These are phyloP conservation scores for Beauveria rudraprayagi DNA, from an alignment of 2,329 filamentous ascomycete species.

Conservation along the genomic window DNA sequence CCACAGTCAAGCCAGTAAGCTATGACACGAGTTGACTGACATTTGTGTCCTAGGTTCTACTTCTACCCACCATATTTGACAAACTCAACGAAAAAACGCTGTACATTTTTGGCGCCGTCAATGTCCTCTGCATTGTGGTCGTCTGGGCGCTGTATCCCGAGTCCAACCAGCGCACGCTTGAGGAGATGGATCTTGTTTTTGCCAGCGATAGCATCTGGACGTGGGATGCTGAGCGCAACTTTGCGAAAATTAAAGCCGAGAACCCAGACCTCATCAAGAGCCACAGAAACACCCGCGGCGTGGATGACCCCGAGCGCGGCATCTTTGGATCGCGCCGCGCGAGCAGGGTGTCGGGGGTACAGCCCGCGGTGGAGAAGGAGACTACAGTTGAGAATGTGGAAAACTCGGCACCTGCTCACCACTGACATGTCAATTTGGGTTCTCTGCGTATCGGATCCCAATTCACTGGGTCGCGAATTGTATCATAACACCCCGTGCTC, in stretches of 20 bases:
- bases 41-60: slow-evolving; percentile 24
- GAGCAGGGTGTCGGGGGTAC: not conserved
- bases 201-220: slow-evolving; percentile 58
- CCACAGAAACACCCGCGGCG: slow-evolving; percentile 8
- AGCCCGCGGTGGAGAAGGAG: not conserved
- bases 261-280: slow-evolving; percentile 37
- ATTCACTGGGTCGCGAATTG: no score
- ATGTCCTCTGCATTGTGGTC: slow-evolving; percentile 57
- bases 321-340: slow-evolving; percentile 5
- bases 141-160: slow-evolving; percentile 70
- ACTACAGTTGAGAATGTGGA: not conserved
- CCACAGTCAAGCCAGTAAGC: no score
- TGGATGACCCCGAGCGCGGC: slow-evolving; percentile 18
- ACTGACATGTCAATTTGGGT: not conserved
- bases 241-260: slow-evolving; percentile 52
- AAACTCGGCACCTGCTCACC: not conserved
- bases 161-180: slow-evolving; percentile 63
- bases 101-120: slow-evolving; percentile 64
- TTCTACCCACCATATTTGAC: slow-evolving; percentile 54
- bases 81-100: slow-evolving; percentile 62
- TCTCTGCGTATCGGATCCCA: no score
- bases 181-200: slow-evolving; percentile 69
- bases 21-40: not conserved
- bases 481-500: no score
- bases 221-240: slow-evolving; percentile 63